Conservation (phyloP, 257 asterid species). For the Solanum microdontum region DNA sequence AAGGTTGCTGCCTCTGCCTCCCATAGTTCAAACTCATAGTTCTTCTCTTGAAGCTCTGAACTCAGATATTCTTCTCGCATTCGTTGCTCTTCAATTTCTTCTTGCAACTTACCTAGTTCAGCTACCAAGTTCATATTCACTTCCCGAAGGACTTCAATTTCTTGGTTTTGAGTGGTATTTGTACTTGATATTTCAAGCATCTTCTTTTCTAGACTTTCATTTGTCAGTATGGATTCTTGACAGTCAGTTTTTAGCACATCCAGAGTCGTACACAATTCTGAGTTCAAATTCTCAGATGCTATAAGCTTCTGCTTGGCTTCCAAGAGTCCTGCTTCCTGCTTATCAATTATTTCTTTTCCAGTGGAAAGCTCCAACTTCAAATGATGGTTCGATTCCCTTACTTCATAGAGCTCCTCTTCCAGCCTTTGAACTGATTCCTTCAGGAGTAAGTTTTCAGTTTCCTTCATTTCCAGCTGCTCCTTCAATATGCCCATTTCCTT, state of each 20-base stretch:
- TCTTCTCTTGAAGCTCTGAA: conserved; percentile 49
- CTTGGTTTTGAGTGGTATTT: conserved; percentile 34
- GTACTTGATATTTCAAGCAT: conserved; percentile 35
- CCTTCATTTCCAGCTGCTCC: conserved; percentile 44
- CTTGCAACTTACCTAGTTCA: conserved; percentile 42
- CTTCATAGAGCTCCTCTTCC: conserved; percentile 45
- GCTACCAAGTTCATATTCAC: conserved; percentile 39
- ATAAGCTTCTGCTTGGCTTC: conserved; percentile 47
- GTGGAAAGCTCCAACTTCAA: conserved; percentile 32
- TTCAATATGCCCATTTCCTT: conserved; percentile 33
- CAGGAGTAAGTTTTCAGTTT: conserved; percentile 42
- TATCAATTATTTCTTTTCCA: conserved; percentile 25
- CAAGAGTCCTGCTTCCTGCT: conserved; percentile 40
- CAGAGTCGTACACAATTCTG: conserved; percentile 27
- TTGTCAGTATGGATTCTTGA: conserved; percentile 28
- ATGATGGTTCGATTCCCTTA: conserved; percentile 25
- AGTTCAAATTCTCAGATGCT: conserved; percentile 43
- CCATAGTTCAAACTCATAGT: conserved; percentile 63
- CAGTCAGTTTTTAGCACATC: conserved; percentile 35
- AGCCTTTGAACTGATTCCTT: conserved; percentile 42
- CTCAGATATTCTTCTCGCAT: conserved; percentile 43
- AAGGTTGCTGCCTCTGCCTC: conserved; percentile 75
- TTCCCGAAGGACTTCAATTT: conserved; percentile 40
- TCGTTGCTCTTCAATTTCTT: conserved; percentile 47
- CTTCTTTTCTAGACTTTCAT: conserved; percentile 38